Conservation (phyloP, 73 alveolate species). For the Durusdinium trenchii region DNA sequence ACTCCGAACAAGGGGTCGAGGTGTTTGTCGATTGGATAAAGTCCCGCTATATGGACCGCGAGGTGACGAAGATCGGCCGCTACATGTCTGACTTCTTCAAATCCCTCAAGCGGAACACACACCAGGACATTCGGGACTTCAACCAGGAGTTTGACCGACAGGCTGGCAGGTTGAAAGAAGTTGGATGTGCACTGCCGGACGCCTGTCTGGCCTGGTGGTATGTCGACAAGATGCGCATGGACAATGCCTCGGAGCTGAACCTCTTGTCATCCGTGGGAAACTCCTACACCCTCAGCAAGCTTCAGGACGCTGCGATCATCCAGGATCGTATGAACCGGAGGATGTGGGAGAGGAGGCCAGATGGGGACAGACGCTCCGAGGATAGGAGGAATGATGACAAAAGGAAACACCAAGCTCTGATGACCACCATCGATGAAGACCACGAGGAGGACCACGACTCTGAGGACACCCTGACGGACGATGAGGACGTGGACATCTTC, state of each 20-base stretch:
- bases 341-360: slow-evolving; percentile 7
- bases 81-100: slow-evolving; percentile 38
- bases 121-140: slow-evolving; percentile 20
- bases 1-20: neutral
- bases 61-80: neutral
- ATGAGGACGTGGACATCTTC: neutral
- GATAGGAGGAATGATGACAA: neutral
- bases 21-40: neutral
- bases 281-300: neutral
- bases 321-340: slow-evolving; percentile 21
- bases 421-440: neutral
- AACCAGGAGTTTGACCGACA: slow-evolving; percentile 46
- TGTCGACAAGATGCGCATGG: neutral
- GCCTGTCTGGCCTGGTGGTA: slow-evolving; percentile 16
- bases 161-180: neutral
- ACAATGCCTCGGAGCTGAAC: slow-evolving; percentile 33
- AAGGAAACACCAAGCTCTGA: neutral
- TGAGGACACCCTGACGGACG: no score
- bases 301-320: slow-evolving; percentile 13
- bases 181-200: neutral
- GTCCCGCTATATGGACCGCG: neutral
- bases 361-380: no score
- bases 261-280: neutral
- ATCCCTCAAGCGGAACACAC: neutral
- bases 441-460: neutral